These are phyloP conservation scores for Pseudocercospora crystallina DNA, from an alignment of 2,329 filamentous ascomycete species.

Conservation along the genomic window DNA sequence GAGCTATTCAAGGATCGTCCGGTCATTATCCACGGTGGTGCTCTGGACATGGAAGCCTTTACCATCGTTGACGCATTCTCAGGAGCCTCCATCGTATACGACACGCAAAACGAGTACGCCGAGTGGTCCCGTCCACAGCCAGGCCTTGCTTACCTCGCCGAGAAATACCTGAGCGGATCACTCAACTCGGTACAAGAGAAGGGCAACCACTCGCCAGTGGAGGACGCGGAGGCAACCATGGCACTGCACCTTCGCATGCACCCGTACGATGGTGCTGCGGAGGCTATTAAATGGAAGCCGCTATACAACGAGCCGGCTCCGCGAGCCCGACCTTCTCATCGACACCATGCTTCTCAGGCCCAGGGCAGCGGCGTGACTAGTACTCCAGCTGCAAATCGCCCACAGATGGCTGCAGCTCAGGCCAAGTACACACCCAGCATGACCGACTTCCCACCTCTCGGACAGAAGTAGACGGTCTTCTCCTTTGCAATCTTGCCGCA, in stretches of 20 bases:
- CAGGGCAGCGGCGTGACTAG: too few species aligned
- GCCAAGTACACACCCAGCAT: too few species aligned
- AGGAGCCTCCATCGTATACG: conserved; percentile 1
- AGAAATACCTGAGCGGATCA: neutral
- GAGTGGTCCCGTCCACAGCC: neutral
- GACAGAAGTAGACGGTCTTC: too few species aligned
- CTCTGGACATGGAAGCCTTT: conserved; percentile 10
- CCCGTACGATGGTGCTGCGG: conserved; percentile 12
- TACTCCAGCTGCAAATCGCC: too few species aligned
- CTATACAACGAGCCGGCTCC: neutral
- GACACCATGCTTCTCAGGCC: too few species aligned
- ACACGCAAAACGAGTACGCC: conserved; percentile 13
- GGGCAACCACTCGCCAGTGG: conserved; percentile 8
- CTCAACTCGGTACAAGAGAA: neutral
- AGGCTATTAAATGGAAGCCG: conserved; percentile 6
- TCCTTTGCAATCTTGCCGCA: too few species aligned
- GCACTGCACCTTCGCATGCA: conserved; percentile 2
- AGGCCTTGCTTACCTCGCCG: neutral
- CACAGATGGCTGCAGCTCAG: too few species aligned
- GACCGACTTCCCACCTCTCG: too few species aligned
- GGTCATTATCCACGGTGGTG: conserved; percentile 15
- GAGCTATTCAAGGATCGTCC: conserved; percentile 14
- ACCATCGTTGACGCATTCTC: conserved; percentile 2
- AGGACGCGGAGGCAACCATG: conserved; percentile 12
- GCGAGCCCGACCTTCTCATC: too few species aligned